Evolutionary conservation across 2,329 filamentous ascomycete species (phyloP).

Genomic region (Cladosporium sphaerospermum): DNA sequence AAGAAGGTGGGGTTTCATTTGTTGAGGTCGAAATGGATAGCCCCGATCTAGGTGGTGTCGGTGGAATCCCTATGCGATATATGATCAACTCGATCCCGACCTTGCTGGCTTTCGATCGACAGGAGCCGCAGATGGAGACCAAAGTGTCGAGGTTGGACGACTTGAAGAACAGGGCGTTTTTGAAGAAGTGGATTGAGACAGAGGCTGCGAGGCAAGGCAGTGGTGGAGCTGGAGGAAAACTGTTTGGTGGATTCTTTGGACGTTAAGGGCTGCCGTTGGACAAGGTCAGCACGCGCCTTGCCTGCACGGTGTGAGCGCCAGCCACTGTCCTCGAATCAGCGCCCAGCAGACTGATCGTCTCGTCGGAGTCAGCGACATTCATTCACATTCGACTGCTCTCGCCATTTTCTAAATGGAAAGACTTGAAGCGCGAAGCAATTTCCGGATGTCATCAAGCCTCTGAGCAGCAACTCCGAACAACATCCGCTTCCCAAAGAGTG

Average conservation of each 20-base stretch:
- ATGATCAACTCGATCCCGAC: slow-evolving; percentile 44
- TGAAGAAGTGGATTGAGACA: slow-evolving; percentile 42
- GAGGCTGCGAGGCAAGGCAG: slow-evolving; percentile 42
- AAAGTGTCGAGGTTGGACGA: slow-evolving; percentile 39
- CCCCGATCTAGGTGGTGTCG: slow-evolving; percentile 34
- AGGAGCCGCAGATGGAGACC: slow-evolving; percentile 45
- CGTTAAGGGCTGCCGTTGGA: slow-evolving; percentile 31
- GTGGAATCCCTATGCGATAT: slow-evolving; percentile 36
- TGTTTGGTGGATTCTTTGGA: slow-evolving; percentile 24
- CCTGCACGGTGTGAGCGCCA: no score
- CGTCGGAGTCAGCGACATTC: no score
- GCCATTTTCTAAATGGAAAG: no score
- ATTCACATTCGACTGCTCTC: no score
- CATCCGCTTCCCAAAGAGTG: no score
- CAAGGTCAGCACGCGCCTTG: slow-evolving; percentile 8
- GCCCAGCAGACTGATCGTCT: no score
- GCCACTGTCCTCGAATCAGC: no score
- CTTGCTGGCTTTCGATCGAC: slow-evolving; percentile 44
- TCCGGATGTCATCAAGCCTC: no score
- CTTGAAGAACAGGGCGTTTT: slow-evolving; percentile 39
- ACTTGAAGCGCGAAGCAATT: no score
- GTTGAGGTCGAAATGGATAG: slow-evolving; percentile 45
- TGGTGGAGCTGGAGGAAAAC: slow-evolving; percentile 39
- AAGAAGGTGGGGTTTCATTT: slow-evolving; percentile 40
- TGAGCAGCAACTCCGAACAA: no score